phyloP scores from a whole-genome alignment of 768 basidiomycete genomes.

The Mycena maculata region DNA sequence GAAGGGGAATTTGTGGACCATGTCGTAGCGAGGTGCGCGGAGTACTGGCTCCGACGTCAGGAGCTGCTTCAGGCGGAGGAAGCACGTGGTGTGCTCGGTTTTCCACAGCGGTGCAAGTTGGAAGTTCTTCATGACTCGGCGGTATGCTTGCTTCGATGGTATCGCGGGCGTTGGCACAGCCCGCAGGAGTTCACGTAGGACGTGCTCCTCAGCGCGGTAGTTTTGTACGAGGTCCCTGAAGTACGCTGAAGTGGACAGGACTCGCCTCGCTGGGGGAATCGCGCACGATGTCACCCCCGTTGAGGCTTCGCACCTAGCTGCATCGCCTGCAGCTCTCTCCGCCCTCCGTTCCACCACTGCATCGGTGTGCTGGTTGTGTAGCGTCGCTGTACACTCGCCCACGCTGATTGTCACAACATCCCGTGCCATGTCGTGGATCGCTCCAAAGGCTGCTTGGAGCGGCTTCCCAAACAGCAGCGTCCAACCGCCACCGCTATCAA shows the following conservation, averaged over 20 bases:
- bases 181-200: conserved; percentile 43
- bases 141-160: conserved; percentile 42
- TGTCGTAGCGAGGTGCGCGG: conserved; percentile 10
- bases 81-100: conserved; percentile 35
- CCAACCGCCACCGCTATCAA: conserved; percentile 37
- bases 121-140: conserved; percentile 35
- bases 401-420: conserved; percentile 12
- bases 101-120: conserved; percentile 31
- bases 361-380: conserved; percentile 4
- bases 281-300: conserved; percentile 15
- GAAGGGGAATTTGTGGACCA: conserved; percentile 38
- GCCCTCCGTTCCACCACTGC: not conserved
- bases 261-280: conserved; percentile 8
- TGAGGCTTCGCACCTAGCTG: conserved; percentile 10
- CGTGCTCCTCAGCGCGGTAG: conserved; percentile 46
- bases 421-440: conserved; percentile 27
- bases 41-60: not conserved
- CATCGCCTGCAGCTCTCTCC: not conserved
- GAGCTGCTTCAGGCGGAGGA: conserved; percentile 36
- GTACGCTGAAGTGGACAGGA: too few species aligned
- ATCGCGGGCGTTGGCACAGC: conserved; percentile 33
- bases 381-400: not conserved
- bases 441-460: conserved; percentile 23
- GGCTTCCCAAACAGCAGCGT: conserved; percentile 34
- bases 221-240: conserved; percentile 47